phyloP scores from a whole-genome alignment of 2,329 filamentous ascomycete species.

The Trichophaea hybrida region DNA sequence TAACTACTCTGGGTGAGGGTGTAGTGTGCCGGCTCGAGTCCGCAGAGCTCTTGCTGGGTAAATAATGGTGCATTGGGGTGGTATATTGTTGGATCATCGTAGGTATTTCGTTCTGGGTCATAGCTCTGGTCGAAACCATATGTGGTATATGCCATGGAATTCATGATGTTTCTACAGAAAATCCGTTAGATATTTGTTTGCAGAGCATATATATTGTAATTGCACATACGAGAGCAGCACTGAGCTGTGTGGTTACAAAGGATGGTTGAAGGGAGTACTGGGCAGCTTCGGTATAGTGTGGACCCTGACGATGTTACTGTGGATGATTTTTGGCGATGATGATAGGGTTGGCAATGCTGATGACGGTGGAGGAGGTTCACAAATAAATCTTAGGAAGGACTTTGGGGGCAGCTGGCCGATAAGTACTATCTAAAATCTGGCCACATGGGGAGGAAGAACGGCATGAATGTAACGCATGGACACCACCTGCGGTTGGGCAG shows the following conservation, averaged over 20 bases:
- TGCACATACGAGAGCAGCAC: not conserved
- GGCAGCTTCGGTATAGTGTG: too few relatives aligned
- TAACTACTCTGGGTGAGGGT: not conserved
- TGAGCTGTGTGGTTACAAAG: too few relatives aligned
- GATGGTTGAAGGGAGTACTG: too few relatives aligned
- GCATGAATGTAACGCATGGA: conserved; percentile 7
- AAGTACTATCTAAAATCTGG: conserved; percentile 19
- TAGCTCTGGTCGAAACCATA: conserved; percentile 16
- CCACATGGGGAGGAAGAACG: conserved; percentile 17
- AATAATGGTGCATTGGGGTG: conserved; percentile 14
- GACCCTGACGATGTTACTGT: not conserved
- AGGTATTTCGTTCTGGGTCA: conserved; percentile 7
- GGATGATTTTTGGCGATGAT: conserved; percentile 1
- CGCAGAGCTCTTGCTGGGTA: conserved; percentile 16
- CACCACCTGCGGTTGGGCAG: conserved; percentile 14
- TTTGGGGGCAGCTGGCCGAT: conserved; percentile 14
- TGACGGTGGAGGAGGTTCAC: not conserved
- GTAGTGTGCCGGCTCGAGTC: conserved; percentile 15
- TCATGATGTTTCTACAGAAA: not conserved
- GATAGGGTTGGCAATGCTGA: conserved; percentile 7
- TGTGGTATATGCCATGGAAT: conserved; percentile 4
- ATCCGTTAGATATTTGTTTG: not conserved
- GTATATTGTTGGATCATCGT: conserved; percentile 14
- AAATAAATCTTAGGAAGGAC: not conserved
- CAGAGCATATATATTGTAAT: conserved; percentile 2